Conservation (phyloP, 208 protist species). For the Acanthamoeba royreba region DNA sequence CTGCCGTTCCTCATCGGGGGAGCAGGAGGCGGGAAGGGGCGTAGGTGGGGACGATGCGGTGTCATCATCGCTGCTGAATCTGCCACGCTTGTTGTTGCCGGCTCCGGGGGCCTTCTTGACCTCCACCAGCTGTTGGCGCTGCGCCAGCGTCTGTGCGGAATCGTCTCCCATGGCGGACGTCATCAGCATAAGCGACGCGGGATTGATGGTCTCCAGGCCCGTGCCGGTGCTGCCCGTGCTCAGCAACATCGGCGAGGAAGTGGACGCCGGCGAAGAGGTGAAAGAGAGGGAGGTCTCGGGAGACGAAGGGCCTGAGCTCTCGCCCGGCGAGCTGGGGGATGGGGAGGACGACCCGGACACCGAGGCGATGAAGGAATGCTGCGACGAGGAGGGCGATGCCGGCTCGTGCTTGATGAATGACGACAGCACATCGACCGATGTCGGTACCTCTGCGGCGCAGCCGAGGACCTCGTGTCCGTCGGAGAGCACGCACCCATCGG, state of each 20-base stretch:
- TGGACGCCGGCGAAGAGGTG: neutral
- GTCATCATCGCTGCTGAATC: neutral
- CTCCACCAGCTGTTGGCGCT: no score
- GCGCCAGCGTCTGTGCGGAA: no score
- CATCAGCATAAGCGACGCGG: neutral
- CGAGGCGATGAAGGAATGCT: neutral
- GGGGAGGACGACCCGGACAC: no score
- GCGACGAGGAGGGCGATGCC: neutral
- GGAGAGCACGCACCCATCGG: neutral
- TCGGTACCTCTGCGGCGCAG: no score
- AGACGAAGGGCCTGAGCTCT: neutral
- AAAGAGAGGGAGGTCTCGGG: neutral
- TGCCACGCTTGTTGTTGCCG: neutral
- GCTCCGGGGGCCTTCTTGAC: neutral
- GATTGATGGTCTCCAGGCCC: neutral
- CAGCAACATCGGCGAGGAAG: no score
- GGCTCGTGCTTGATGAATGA: neutral
- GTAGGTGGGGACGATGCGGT: neutral
- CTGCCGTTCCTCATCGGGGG: neutral
- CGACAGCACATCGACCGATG: neutral
- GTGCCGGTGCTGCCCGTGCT: no score
- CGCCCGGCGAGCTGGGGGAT: neutral
- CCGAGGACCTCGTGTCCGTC: no score
- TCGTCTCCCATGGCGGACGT: no score
- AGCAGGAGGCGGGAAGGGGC: neutral